phyloP scores from a whole-genome alignment of 2,329 filamentous ascomycete species.

The Cordyceps militaris region DNA sequence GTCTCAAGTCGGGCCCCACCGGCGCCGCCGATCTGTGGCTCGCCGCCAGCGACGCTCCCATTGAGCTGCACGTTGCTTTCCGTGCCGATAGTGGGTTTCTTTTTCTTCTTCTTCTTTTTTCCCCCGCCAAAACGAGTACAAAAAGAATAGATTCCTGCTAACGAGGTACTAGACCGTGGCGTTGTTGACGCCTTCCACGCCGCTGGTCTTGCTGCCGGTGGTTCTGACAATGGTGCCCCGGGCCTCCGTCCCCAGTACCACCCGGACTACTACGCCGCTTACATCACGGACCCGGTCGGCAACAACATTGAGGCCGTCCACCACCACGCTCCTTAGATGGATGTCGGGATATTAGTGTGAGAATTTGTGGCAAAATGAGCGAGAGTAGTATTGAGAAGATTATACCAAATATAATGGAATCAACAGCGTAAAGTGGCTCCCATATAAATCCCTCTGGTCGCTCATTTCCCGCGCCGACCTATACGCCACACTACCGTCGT shows the following conservation, averaged over 20 bases:
- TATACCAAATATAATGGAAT: not conserved
- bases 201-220: slow-evolving; percentile 36
- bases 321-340: not conserved
- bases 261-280: slow-evolving; percentile 43
- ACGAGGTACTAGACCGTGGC: slow-evolving; percentile 26
- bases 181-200: slow-evolving; percentile 38
- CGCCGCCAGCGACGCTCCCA: slow-evolving; percentile 4
- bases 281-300: slow-evolving; percentile 41
- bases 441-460: too few species aligned
- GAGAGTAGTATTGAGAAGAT: not conserved
- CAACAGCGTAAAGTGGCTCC: not conserved
- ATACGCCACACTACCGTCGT: too few species aligned
- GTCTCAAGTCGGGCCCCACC: slow-evolving; percentile 17
- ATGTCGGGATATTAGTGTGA: not conserved
- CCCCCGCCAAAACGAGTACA: too few species aligned
- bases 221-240: slow-evolving; percentile 41
- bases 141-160: not conserved
- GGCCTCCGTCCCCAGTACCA: slow-evolving; percentile 38
- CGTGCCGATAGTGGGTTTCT: slow-evolving; percentile 20
- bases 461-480: too few species aligned
- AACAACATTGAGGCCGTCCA: slow-evolving; percentile 45
- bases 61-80: slow-evolving; percentile 25
- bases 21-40: slow-evolving; percentile 11
- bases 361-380: not conserved
- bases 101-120: not conserved